Evolutionary conservation across 768 basidiomycete species (phyloP), one percentile per base, ranked within the genome.

Genomic region (Serendipita indica): DNA sequence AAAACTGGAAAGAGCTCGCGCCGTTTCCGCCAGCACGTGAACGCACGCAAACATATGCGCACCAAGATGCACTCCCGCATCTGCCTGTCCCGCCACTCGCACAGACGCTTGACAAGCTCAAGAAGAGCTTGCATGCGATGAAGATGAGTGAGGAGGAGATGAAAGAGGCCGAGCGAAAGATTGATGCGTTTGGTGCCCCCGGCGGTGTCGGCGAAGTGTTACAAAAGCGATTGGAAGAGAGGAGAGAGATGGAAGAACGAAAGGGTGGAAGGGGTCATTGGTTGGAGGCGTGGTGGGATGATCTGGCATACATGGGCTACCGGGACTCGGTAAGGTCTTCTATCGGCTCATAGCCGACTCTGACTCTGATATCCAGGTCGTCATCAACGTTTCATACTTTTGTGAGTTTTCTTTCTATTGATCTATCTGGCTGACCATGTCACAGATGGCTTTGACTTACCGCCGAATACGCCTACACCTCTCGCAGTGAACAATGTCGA

Each of bases 201-300:
- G 3, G 70, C 75, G 66, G 57, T 0, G 37, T 66, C 0, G 66
- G 67, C 1, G 59, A 63, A 39, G 65, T 57, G 1, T 75, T 94
- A 32, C 91, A 94, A 62, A 67, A 73, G 43, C 70, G 83, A 28
- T 71, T 96, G 59, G 70, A 82, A 62, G 68, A 75, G 39, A 74
- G 79, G 41, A 75, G 79, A 16, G 71, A 71, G 25, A 75, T 77
- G 61, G 39, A 63, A 18, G 67, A 63, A 16, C 77, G 72, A 43
- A 73, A 76, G 34, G 49, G 49, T 54, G 49, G 49, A 30, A 54
- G 49, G 30, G 49, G 49, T 16, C 86, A 89, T 64, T 97, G 92
- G 92, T 73, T 97, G 25, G 87, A 89, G 64, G 79, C 87, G 60
- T 96, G 93, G 90, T 97, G 93, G 92, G 91, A 97, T 67, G 83